Percentiles rank a stretch among this genome's conserved stretches.
Evolutionary conservation across 2,329 filamentous ascomycete species (phyloP).

Genomic region (Fusarium humuli): DNA sequence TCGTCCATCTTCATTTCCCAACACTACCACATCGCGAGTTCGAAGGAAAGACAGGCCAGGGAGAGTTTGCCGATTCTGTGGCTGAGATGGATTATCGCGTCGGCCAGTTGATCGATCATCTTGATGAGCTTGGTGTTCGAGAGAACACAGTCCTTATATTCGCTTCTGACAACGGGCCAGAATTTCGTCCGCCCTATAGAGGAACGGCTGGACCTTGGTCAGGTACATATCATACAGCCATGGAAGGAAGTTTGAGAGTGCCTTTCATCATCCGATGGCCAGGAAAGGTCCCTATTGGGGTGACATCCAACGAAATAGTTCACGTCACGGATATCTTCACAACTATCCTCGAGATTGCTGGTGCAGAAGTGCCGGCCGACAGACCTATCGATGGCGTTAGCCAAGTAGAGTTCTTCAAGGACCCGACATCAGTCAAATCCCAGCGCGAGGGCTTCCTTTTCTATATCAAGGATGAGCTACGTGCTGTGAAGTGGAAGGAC

Average conservation of each 20-base stretch:
- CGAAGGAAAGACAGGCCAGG: slow-evolving; percentile 45
- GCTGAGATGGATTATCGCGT: slow-evolving; percentile 51
- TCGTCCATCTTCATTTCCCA: slow-evolving; percentile 51
- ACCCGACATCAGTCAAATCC: slow-evolving; percentile 34
- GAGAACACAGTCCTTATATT: slow-evolving; percentile 52
- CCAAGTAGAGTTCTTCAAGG: slow-evolving; percentile 45
- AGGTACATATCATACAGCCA: slow-evolving; percentile 52
- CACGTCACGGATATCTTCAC: slow-evolving; percentile 52
- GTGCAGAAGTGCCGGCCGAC: slow-evolving; percentile 36
- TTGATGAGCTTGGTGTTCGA: slow-evolving; percentile 45
- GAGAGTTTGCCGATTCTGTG: slow-evolving; percentile 51
- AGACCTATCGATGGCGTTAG: slow-evolving; percentile 50
- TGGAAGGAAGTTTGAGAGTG: slow-evolving; percentile 52
- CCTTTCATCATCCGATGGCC: slow-evolving; percentile 53
- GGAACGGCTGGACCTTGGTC: slow-evolving; percentile 52
- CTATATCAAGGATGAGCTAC: slow-evolving; percentile 52
- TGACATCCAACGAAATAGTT: slow-evolving; percentile 49
- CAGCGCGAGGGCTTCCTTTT: slow-evolving; percentile 47
- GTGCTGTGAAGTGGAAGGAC: slow-evolving; percentile 51
- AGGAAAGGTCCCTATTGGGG: slow-evolving; percentile 42
- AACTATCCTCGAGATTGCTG: slow-evolving; percentile 47
- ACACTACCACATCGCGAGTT: slow-evolving; percentile 50
- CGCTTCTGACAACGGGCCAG: slow-evolving; percentile 52
- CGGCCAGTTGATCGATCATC: slow-evolving; percentile 49
- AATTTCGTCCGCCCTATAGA: slow-evolving; percentile 49